These are phyloP conservation scores for Penicillium fuscoglaucum DNA, from an alignment of 2,329 filamentous ascomycete genomes.

Conservation along the genomic window DNA sequence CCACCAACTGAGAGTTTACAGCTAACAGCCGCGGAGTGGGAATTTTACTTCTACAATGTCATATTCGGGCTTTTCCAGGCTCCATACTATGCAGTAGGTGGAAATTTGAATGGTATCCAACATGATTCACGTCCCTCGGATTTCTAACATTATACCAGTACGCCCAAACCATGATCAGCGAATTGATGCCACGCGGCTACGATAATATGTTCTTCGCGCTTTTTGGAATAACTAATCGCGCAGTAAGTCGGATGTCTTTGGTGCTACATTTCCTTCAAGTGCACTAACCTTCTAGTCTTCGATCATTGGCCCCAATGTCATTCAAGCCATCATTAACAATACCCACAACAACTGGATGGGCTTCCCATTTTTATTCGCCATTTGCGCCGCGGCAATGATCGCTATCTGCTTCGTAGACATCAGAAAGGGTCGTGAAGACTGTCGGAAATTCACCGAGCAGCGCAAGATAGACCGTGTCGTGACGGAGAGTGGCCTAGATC, in stretches of 20 bases:
- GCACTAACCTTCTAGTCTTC: conserved; percentile 37
- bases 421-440: conserved; percentile 44
- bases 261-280: not conserved
- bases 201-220: conserved; percentile 49
- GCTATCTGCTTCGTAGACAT: conserved; percentile 44
- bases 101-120: not conserved
- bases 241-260: conserved; percentile 31
- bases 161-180: conserved; percentile 48
- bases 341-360: conserved; percentile 48
- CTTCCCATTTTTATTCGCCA: conserved; percentile 45
- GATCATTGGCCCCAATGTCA: conserved; percentile 47
- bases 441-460: conserved; percentile 39
- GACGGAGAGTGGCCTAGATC: conserved; percentile 27
- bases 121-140: not conserved
- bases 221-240: conserved; percentile 47
- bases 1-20: too few species aligned
- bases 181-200: conserved; percentile 45
- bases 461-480: conserved; percentile 33
- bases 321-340: conserved; percentile 46
- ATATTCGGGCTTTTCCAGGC: conserved; percentile 47
- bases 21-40: conserved; percentile 31
- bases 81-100: conserved; percentile 43
- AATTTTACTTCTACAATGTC: conserved; percentile 48
- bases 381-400: conserved; percentile 41
- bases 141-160: conserved; percentile 28